These are phyloP conservation scores for Fusarium kyushuense DNA, from an alignment of 2,329 filamentous ascomycete genomes.

Conservation along the genomic window DNA sequence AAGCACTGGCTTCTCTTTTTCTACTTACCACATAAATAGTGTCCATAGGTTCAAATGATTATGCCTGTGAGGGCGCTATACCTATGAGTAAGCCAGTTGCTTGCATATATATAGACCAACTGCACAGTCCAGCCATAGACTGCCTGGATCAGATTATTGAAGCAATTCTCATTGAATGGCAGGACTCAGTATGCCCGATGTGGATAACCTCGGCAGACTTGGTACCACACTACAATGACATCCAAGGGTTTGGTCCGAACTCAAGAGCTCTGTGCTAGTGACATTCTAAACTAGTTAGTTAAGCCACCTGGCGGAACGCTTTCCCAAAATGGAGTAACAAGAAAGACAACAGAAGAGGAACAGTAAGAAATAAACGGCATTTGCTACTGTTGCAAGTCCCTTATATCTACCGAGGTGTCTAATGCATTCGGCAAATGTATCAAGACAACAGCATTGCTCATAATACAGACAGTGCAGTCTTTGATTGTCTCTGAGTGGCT, in stretches of 20 bases:
- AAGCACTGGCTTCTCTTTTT: background rate
- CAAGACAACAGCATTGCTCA: background rate
- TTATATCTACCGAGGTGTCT: background rate
- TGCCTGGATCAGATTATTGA: background rate
- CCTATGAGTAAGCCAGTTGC: too few species aligned
- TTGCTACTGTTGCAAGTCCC: background rate
- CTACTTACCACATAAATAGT: background rate
- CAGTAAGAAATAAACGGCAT: background rate
- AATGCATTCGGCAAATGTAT: background rate
- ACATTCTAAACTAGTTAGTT: background rate
- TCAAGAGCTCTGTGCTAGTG: background rate
- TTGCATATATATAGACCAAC: background rate
- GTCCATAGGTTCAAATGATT: background rate
- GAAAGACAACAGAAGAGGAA: background rate
- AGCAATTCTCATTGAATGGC: background rate
- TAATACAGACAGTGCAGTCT: background rate
- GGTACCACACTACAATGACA: background rate
- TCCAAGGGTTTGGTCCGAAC: too few species aligned
- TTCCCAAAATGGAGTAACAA: background rate
- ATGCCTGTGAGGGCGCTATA: too few species aligned
- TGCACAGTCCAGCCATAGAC: background rate
- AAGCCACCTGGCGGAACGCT: background rate
- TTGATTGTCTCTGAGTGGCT: fast-evolving
- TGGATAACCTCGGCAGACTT: background rate
- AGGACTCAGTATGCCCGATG: background rate